Evolutionary conservation across 495 filamentous ascomycete species (phyloP).

Genomic region (Hyaloscypha variabilis): DNA sequence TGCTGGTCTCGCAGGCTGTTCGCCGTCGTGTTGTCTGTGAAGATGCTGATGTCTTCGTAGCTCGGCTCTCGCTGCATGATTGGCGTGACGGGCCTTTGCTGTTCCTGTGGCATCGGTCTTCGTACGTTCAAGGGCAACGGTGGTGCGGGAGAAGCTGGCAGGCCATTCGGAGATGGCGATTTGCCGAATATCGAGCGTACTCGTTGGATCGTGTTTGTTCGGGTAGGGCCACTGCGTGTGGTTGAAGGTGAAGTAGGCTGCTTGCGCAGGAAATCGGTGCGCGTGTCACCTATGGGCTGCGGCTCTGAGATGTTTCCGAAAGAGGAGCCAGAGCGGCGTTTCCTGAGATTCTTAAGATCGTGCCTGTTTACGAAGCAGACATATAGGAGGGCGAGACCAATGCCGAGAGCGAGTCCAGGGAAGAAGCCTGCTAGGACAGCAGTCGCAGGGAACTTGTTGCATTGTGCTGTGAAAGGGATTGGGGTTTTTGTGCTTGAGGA

Average conservation of each 20-base stretch:
- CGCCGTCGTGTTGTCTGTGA: constrained; percentile 59
- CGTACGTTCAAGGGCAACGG: constrained; percentile 20
- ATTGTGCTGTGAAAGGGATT: constrained; percentile 30
- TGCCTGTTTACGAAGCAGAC: constrained; percentile 29
- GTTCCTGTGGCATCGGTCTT: not conserved
- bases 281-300: constrained; percentile 20
- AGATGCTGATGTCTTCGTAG: constrained; percentile 69
- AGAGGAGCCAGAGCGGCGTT: constrained; percentile 26
- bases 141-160: not conserved
- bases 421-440: constrained; percentile 67
- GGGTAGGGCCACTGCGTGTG: constrained; percentile 7
- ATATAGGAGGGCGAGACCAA: constrained; percentile 17
- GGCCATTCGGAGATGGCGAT: constrained; percentile 3
- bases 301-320: constrained; percentile 35
- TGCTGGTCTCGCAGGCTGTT: constrained; percentile 23
- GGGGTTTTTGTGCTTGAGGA: constrained; percentile 35
- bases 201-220: constrained; percentile 9
- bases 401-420: constrained; percentile 56
- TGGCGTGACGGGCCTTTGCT: constrained; percentile 32
- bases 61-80: constrained; percentile 52
- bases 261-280: constrained; percentile 33
- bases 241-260: constrained; percentile 19
- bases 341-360: not conserved
- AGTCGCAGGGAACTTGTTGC: constrained; percentile 49
- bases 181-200: constrained; percentile 28